phyloP scores from a whole-genome alignment of 345 rosid species.

The Erysimum cheiranthoides region DNA sequence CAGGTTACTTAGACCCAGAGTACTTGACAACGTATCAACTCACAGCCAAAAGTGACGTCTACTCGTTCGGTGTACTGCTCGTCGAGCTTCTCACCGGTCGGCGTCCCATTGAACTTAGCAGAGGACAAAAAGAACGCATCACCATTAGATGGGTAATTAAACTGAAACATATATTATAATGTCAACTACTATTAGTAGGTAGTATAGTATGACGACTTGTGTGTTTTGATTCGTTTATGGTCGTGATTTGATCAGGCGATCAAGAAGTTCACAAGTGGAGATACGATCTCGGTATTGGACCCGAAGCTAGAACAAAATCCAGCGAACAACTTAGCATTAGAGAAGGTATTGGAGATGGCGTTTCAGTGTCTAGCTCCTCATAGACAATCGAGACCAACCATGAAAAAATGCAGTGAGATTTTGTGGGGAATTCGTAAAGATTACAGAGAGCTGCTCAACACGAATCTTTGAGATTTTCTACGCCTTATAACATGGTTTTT shows the following conservation, averaged over 20 bases:
- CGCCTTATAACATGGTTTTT: neutral
- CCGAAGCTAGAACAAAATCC: constrained; percentile 63
- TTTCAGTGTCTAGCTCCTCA: constrained; percentile 76
- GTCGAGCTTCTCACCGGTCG: constrained; percentile 82
- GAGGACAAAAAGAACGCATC: constrained; percentile 75
- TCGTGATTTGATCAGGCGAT: constrained; percentile 65
- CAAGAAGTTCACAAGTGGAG: constrained; percentile 70
- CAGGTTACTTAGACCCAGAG: constrained; percentile 93
- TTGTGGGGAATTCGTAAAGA: constrained; percentile 91
- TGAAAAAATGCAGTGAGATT: constrained; percentile 85
- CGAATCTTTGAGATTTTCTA: constrained; percentile 29
- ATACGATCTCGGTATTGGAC: constrained; percentile 66
- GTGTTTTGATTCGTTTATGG: constrained; percentile 4
- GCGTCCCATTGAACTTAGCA: constrained; percentile 82
- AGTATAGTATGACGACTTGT: too few species aligned
- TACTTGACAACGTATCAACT: constrained; percentile 87
- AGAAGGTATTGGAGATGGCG: constrained; percentile 78
- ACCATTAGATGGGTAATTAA: constrained; percentile 89
- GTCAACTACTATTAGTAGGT: neutral
- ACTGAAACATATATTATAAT: neutral
- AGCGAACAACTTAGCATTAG: constrained; percentile 61
- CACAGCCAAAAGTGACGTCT: constrained; percentile 94
- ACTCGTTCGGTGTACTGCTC: constrained; percentile 87
- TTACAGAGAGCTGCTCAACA: constrained; percentile 61
- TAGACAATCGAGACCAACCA: constrained; percentile 73